Base-by-base conservation (phyloP, 805 yeast genomes). In the Wickerhamiella brachini region DNA sequence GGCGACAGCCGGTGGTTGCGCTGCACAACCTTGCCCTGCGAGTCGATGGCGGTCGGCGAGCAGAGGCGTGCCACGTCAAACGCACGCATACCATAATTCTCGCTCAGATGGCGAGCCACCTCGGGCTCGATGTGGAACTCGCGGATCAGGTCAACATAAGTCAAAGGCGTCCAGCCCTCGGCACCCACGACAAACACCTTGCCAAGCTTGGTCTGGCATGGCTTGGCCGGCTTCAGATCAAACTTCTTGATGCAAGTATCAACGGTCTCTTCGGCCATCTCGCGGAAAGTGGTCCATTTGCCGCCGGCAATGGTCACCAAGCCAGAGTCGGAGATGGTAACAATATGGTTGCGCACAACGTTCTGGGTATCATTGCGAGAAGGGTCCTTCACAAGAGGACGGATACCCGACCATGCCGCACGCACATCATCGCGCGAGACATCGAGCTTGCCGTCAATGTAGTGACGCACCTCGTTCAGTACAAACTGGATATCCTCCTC, bases 231-330 rank as follows among this genome's bases (percentile, higher is more conserved):
- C 52, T 66, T 65, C 47, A 71, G 73, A 41, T 65, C 56, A 52
- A 74, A 69, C 56, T 64, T 58, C 62, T 77, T 72, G 47, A 85
- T 73, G 50, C 84, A 79, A 58, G 78, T 79, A 66, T 85, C 81
- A 46, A 89, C 81, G 45, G 95, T 85, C 71, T 90, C 95, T 71
- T 89, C 81, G 21, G 97, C 95, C 97, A 89, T 89, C 72, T 87
- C 95, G 72, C 97, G 78, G 73, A 89, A 90, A 38, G 97, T 89
- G 50, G 97, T 89, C 97, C 97, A 89, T 71, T 89, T 89, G 67
- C 97, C 97, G 62, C 97, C 97, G 18, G 95, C 82, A 58, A 89
- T 84, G 41, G 97, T 89, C 41, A 89, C 74, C 59, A 89, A 76
- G 23, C 90, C 93, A 51, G 83, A 74, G 53, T 74, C 79, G 34